Evolutionary conservation across 768 basidiomycete genomes (phyloP).

Genomic region (Lactarius psammicola): DNA sequence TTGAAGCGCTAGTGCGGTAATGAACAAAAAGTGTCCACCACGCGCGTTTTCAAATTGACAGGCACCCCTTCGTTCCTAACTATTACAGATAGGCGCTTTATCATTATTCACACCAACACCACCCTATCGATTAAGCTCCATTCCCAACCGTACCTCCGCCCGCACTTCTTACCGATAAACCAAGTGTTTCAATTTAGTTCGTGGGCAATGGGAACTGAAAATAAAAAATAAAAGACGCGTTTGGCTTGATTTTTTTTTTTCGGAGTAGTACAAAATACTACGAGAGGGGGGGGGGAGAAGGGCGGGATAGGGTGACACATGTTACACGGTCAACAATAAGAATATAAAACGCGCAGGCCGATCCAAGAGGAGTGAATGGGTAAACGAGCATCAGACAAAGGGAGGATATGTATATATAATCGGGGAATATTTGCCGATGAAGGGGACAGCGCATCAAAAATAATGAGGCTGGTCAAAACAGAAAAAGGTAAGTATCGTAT

Average conservation of each 20-base stretch:
- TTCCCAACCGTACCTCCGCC: background rate
- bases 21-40: background rate
- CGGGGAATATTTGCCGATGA: slow-evolving; percentile 4
- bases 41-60: background rate
- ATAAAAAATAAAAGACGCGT: background rate
- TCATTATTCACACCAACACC: background rate
- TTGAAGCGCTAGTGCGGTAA: background rate
- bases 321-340: slow-evolving; percentile 24
- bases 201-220: background rate
- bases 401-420: background rate
- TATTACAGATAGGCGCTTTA: background rate
- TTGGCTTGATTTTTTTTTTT: slow-evolving; percentile 4
- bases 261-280: background rate
- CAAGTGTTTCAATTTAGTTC: background rate
- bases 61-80: background rate
- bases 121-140: background rate
- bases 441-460: background rate
- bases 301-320: slow-evolving; percentile 9
- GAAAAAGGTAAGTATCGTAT: slow-evolving; percentile 1
- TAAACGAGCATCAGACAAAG: slow-evolving; percentile 1
- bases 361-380: slow-evolving; percentile 12
- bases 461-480: background rate
- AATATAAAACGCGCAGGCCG: slow-evolving; percentile 21
- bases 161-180: background rate
- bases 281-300: too few species aligned